Base-by-base conservation (phyloP, 2,329 filamentous ascomycete genomes). In the Diplocarpon rosae region DNA sequence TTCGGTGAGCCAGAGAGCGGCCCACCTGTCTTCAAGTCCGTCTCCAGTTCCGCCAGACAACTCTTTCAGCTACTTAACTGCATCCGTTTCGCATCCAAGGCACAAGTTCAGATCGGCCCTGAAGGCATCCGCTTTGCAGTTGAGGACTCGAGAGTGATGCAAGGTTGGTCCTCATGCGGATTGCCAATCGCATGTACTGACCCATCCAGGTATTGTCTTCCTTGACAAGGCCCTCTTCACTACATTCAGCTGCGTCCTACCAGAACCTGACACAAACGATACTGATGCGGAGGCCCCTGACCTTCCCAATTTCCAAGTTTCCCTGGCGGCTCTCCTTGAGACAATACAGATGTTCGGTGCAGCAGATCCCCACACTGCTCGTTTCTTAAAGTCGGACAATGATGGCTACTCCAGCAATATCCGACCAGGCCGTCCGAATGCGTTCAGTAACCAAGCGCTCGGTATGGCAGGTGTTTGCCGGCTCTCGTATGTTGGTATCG, bases 341-440 rank as follows among this genome's bases (percentile, higher is more conserved):
- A 94, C 90, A 0, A 73, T 98, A 7, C 90, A 95, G 59, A 96
- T 98, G 39, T 94, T 98, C 59, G 87, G 87, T 39, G 79, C 89
- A n/a, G 76, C 89, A 37, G 83, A 85, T 52, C 71, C 78, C 12
- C 69, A 76, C 5, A 53, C 44, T 54, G 70, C 68, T 33, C 73
- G 75, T 51, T 68, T 73, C 39, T 69, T 73, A 40, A 79, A 73
- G 56, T 67, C 72, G 6, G 77, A 80, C 11, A 66, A 72, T 47
- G 77, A 81, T 50, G 68, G 70, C 1, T 80, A 78, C 56, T 72
- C 71, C 50, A 78, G 74, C 62, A 79, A 78, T 54, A 63, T 78
- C 32, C 71, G 75, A 40, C 77, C 76, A 60, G 72, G 78, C 63
- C 69, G 78, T 44, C 67, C 75, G 14, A 83, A 84, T 55, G 86